Evolutionary conservation across 495 filamentous ascomycete species (phyloP), one percentile per base, ranked within the genome.

Genomic region (Sabuloglossum arenarium): DNA sequence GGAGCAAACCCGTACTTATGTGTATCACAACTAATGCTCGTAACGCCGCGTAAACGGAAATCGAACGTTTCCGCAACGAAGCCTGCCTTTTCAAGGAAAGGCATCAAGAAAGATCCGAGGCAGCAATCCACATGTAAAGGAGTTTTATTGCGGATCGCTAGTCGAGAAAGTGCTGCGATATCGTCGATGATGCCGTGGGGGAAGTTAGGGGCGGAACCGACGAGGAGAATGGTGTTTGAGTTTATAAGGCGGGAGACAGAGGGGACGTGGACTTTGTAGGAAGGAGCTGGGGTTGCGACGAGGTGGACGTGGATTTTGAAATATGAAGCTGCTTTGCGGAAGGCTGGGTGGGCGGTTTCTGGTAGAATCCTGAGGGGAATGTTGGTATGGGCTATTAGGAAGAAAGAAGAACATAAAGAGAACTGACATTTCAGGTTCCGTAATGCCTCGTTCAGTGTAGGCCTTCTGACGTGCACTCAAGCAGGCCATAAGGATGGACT

Each of bases 1-100:
- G 91, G 91, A 0, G 91, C 93, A 68, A 99, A 99, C 25, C 91
- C 91, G 67, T 99, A 98, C 68, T 98, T 98, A 72, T 98, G 91
- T 29, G 91, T 99, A 66, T 99, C 91, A 64, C 90, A 94, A 61
- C 78, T 84, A 67, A 99, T 96, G 64, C 80, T 85, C 5, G 93
- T 96, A 55, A 99, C 93, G 64, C 91, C 91, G 56, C 84, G 84
- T 56, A 91, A 78, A 32, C 82, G 79, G 79, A 99, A 99, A 69
- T 99, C 93, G 65, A 96, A 97, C 16, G 78, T 82, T 59, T 80
- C 78, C 27, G 82, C 75, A 53, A 87, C 84, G 68, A 94, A 96
- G 34, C 91, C 93, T 23, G 91, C 89, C 62, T 84, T 84, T 60
- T 84, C 79, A 55, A 99, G 84, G 71, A 90, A 87, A 12, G 93